Percentiles rank a stretch among this genome's conserved stretches.
phyloP scores from a whole-genome alignment of 371 early-diverging fungal species.

The Enterocytospora artemiae region DNA sequence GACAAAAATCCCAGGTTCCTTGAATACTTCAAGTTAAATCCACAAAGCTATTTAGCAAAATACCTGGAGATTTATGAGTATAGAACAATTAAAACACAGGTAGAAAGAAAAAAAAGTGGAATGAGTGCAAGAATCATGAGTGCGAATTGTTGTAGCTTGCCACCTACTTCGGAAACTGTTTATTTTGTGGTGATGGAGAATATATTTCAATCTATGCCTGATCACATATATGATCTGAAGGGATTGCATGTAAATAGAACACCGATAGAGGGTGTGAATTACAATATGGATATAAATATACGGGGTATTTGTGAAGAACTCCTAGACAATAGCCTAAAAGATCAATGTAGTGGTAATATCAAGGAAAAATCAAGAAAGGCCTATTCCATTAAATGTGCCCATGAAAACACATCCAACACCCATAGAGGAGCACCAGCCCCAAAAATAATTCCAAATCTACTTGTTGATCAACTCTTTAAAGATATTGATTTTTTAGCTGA shows the following conservation, averaged over 20 bases:
- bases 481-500: conserved; percentile 36
- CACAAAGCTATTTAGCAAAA: conserved; percentile 14
- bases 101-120: not conserved
- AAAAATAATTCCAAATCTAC: no score
- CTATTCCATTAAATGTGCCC: no score
- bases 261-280: not conserved
- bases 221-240: conserved; percentile 45
- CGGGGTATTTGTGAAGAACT: no score
- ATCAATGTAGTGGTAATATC: no score
- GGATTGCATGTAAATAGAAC: conserved; percentile 33
- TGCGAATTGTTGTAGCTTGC: no score
- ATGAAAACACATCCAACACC: no score
- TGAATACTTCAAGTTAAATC: conserved; percentile 16
- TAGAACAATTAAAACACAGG: conserved; percentile 2
- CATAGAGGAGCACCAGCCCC: not conserved
- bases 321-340: no score
- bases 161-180: no score
- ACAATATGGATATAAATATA: not conserved
- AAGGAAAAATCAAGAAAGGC: no score
- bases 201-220: conserved; percentile 9
- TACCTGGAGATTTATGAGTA: conserved; percentile 20
- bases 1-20: conserved; percentile 19
- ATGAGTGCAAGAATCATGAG: not conserved
- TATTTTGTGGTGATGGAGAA: conserved; percentile 51
- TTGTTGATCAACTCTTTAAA: conserved; percentile 25